These are phyloP conservation scores for Lunasporangiospora selenospora DNA, from an alignment of 192 early-diverging fungal species.

Conservation along the genomic window DNA sequence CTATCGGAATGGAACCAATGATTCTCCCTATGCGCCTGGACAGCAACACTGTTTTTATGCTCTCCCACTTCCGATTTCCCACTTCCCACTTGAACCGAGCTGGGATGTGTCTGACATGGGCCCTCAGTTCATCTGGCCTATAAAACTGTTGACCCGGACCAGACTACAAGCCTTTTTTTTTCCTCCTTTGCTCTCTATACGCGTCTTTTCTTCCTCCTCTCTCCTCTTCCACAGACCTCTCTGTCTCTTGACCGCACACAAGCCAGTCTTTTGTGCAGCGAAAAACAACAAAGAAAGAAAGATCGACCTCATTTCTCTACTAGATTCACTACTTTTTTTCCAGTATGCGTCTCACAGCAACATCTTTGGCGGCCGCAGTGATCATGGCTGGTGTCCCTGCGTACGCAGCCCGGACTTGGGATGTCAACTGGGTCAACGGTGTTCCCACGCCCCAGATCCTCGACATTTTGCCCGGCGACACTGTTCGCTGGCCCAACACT, in stretches of 20 bases:
- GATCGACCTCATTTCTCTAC: too few relatives aligned
- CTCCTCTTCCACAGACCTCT: neutral
- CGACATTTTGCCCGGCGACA: slow-evolving; percentile 27
- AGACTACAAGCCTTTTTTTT: neutral
- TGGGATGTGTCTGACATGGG: neutral
- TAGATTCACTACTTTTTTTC: too few relatives aligned
- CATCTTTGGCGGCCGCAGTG: neutral
- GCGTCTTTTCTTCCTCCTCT: neutral
- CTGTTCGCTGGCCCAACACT: slow-evolving; percentile 31
- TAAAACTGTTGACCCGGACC: too few relatives aligned
- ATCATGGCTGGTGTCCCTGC: slow-evolving; percentile 10
- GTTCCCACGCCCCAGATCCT: slow-evolving; percentile 11
- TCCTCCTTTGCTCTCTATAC: neutral
- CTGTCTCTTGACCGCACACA: too few relatives aligned
- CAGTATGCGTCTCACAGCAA: slow-evolving; percentile 28
- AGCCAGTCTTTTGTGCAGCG: too few relatives aligned
- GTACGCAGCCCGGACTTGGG: slow-evolving; percentile 22
- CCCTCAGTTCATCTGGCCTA: neutral
- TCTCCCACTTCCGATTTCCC: too few relatives aligned
- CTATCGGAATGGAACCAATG: too few relatives aligned
- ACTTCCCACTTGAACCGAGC: too few relatives aligned
- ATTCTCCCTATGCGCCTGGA: too few relatives aligned
- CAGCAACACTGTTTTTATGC: too few relatives aligned
- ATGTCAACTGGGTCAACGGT: slow-evolving; percentile 20
- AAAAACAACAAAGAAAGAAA: too few relatives aligned